Evolutionary conservation across 2,329 filamentous ascomycete genomes (phyloP).

Genomic region (Mycosphaerella sp.): DNA sequence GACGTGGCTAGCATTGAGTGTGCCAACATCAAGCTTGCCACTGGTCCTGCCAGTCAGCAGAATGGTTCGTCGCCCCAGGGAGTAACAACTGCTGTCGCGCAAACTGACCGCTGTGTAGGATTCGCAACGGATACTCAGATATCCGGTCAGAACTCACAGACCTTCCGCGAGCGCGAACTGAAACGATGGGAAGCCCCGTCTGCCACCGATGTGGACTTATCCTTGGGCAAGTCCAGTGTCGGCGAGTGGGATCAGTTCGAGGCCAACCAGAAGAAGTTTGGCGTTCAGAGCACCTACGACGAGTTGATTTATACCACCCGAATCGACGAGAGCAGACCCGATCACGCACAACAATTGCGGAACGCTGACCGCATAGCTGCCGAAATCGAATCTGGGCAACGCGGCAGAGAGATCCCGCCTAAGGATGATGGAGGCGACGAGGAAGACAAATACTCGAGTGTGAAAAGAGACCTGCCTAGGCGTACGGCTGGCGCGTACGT

Average conservation of each 20-base stretch:
- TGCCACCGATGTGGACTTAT: conserved; percentile 51
- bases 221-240: conserved; percentile 46
- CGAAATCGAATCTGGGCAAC: conserved; percentile 89
- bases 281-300: conserved; percentile 82
- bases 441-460: conserved; percentile 97
- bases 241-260: conserved; percentile 87
- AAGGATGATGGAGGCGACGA: conserved; percentile 69
- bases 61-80: conserved; percentile 47
- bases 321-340: conserved; percentile 76
- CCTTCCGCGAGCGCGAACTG: conserved; percentile 64
- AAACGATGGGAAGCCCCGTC: conserved; percentile 72
- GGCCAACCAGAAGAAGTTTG: conserved; percentile 79
- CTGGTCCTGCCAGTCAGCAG: conserved; percentile 45
- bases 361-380: conserved; percentile 76
- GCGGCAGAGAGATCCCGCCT: conserved; percentile 58
- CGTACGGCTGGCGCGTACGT: conserved; percentile 70
- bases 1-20: conserved; percentile 54
- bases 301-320: conserved; percentile 91
- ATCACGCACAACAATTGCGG: conserved; percentile 70
- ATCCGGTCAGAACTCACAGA: conserved; percentile 53
- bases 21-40: conserved; percentile 47
- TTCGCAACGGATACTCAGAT: conserved; percentile 90
- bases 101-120: conserved; percentile 43
- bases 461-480: conserved; percentile 61
- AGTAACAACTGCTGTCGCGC: background rate